Evolutionary conservation across 2,329 filamentous ascomycete genomes (phyloP), one percentile per base, ranked within the genome.

Genomic region (Calcarisporium arbuscula): DNA sequence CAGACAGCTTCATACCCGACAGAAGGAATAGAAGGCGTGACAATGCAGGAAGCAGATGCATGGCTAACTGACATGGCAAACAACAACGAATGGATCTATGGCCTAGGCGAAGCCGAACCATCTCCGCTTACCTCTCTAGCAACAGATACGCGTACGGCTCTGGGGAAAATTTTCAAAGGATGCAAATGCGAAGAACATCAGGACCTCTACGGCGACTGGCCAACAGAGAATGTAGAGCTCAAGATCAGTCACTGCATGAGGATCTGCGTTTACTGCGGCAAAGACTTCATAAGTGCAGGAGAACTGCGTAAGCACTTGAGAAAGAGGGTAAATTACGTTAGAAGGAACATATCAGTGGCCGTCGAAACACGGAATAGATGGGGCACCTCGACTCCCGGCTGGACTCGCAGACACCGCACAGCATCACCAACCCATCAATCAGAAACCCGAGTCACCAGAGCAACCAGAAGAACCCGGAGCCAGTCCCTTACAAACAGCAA

Each of bases 181-280:
- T 48, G 38, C 32, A 36, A 23, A 41, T 47, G 40, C 32, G 28
- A 28, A 5, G 20, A n/a, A 28, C 41, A 50, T 27, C 29, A 47
- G 30, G 36, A 42, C 11, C 39, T 50, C 14, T 50, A 50, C 34
- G 36, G 33, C n/a, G n/a, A n/a, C n/a, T n/a, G n/a, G n/a, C n/a
- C n/a, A n/a, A n/a, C n/a, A n/a, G n/a, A n/a, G n/a, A 37, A 36
- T 16, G 27, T 16, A 12, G 30, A 30, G 36, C 16, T 38, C 8
- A 28, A 34, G 34, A 38, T 46, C 28, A 28, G 40, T 15, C 46
- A 40, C 33, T 40, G 44, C 28, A 34, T 48, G 19, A 48, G 31
- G 33, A 42, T 38, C 20, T 30, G 15, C 29, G n/a, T n/a, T n/a
- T n/a, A n/a, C n/a, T n/a, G n/a, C n/a, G n/a, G n/a, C n/a, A n/a